phyloP scores from a whole-genome alignment of 352 stramenopile genomes.

The Thalassiosira oceanica region DNA sequence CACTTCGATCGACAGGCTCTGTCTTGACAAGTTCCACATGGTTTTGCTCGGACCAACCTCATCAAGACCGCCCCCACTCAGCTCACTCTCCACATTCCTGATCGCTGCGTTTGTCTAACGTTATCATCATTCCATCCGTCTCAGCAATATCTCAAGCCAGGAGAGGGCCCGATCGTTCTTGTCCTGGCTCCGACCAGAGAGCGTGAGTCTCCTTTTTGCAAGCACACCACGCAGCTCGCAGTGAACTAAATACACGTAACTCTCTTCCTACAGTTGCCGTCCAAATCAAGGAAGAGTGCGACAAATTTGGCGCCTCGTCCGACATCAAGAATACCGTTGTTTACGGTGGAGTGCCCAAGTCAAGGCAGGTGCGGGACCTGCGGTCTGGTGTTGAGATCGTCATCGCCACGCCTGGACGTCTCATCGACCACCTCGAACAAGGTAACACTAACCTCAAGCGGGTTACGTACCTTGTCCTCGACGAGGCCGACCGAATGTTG shows the following conservation, averaged over 20 bases:
- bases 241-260: too few species aligned
- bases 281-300: conserved; percentile 98
- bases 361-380: conserved; percentile 70
- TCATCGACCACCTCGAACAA: conserved; percentile 94
- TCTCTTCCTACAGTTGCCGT: too few species aligned
- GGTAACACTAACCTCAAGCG: conserved; percentile 88
- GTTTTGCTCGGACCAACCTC: too few species aligned
- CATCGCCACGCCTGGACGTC: conserved; percentile 92
- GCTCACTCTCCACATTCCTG: too few species aligned
- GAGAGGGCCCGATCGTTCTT: conserved; percentile 98
- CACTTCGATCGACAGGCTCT: too few species aligned
- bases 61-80: too few species aligned
- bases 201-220: too few species aligned
- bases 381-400: conserved; percentile 89
- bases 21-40: too few species aligned
- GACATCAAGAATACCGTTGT: conserved; percentile 99
- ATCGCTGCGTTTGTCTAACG: too few species aligned
- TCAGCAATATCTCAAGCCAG: conserved; percentile 90
- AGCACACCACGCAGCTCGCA: too few species aligned
- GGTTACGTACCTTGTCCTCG: conserved; percentile 82
- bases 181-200: conserved; percentile 97
- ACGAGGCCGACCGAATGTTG: conserved; percentile 87
- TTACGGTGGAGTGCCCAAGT: conserved; percentile 97
- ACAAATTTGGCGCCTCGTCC: conserved; percentile 96
- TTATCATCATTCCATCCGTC: conserved; percentile 5